These are phyloP conservation scores for Lagerstroemia speciosa DNA, from an alignment of 345 rosid genomes.

Conservation along the genomic window DNA sequence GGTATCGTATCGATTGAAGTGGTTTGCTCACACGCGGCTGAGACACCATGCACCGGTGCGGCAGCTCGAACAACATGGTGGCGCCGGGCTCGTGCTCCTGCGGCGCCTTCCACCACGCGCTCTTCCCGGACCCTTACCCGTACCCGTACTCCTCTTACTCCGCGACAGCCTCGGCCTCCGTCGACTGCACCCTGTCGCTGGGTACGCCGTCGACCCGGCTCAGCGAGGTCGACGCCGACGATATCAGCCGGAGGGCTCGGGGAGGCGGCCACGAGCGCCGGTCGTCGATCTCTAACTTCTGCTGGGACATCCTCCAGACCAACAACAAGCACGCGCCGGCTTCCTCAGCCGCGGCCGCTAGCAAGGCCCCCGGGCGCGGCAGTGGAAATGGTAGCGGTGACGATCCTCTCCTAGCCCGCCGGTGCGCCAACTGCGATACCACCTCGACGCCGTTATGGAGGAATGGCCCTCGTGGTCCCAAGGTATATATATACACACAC, in stretches of 20 bases:
- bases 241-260: not conserved
- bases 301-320: conserved; percentile 31
- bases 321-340: conserved; percentile 13
- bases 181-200: conserved; percentile 48
- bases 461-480: conserved; percentile 43
- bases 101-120: conserved; percentile 32
- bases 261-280: conserved; percentile 17
- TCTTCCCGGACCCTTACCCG: conserved; percentile 26
- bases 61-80: conserved; percentile 31
- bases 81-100: conserved; percentile 64
- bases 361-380: conserved; percentile 5
- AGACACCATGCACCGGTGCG: conserved; percentile 21
- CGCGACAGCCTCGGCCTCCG: conserved; percentile 18
- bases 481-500: conserved; percentile 15
- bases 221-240: conserved; percentile 12
- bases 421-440: conserved; percentile 50
- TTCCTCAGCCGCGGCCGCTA: not conserved
- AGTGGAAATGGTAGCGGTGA: not conserved
- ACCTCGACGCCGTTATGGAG: conserved; percentile 52
- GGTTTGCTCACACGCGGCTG: no score
- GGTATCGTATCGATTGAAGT: not conserved
- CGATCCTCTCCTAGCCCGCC: conserved; percentile 42
- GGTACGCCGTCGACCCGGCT: conserved; percentile 47
- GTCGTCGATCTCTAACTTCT: conserved; percentile 25
- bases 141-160: not conserved